Conservation (phyloP, 192 early-diverging fungal genomes). For the Coemansia sp. region DNA sequence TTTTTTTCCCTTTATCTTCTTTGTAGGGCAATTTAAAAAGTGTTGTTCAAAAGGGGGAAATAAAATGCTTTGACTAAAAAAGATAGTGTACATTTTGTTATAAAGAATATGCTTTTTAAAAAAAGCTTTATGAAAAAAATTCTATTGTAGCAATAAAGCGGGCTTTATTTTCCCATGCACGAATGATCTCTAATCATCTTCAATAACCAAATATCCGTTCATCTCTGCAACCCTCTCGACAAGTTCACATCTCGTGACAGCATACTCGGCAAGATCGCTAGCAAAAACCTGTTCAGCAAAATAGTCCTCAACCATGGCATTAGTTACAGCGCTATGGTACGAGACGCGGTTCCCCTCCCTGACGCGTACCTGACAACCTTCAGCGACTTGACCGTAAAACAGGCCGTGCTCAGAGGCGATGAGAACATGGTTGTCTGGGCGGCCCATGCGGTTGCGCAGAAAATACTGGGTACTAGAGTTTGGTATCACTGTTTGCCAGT, state of each 20-base stretch:
- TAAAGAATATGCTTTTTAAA: not conserved
- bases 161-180: too few relatives aligned
- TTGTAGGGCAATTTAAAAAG: not conserved
- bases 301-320: not conserved
- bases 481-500: not conserved
- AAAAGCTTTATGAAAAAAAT: not conserved
- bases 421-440: not conserved
- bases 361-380: not conserved
- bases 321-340: not conserved
- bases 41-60: not conserved
- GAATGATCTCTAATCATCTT: not conserved
- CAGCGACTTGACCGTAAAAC: not conserved
- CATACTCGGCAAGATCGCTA: slow-evolving; percentile 2
- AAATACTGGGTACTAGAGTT: not conserved
- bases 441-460: not conserved
- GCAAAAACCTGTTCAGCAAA: slow-evolving; percentile 4
- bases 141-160: not conserved
- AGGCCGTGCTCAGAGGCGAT: not conserved
- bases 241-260: not conserved
- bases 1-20: not conserved
- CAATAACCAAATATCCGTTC: not conserved
- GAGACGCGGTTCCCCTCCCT: not conserved
- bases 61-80: not conserved
- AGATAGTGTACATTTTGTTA: not conserved
- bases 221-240: not conserved